A percentile compares a stretch with the other conserved stretches of the same genome.
Evolutionary conservation across 1,284 basidiomycete species (phyloP).

Genomic region (Ustilago crameri): DNA sequence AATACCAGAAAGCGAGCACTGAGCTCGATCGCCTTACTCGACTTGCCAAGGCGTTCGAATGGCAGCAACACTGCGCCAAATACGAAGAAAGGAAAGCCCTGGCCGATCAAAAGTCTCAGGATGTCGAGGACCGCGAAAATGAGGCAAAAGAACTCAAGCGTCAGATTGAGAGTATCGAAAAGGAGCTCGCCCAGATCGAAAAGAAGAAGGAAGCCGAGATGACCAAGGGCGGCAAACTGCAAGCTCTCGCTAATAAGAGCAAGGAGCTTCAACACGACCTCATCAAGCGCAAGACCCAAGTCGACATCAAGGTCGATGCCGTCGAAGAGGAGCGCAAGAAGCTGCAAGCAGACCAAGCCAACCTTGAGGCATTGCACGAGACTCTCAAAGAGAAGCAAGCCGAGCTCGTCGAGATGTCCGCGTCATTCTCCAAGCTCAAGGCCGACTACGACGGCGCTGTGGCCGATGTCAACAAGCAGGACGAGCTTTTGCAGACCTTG

Average conservation of each 20-base stretch:
- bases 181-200: constrained; percentile 71
- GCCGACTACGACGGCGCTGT: constrained; percentile 76
- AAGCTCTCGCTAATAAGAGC: constrained; percentile 81
- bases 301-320: constrained; percentile 81
- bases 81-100: constrained; percentile 69
- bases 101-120: constrained; percentile 65
- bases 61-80: constrained; percentile 71
- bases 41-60: constrained; percentile 88
- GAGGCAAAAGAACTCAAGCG: constrained; percentile 65
- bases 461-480: constrained; percentile 78
- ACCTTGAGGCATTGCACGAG: constrained; percentile 69
- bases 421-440: constrained; percentile 70
- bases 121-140: constrained; percentile 65
- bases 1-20: constrained; percentile 87
- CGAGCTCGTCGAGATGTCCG: constrained; percentile 34
- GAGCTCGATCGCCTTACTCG: constrained; percentile 91
- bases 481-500: constrained; percentile 94
- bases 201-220: constrained; percentile 73
- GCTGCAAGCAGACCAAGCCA: constrained; percentile 73
- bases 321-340: constrained; percentile 83
- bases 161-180: constrained; percentile 70
- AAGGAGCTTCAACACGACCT: constrained; percentile 83
- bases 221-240: constrained; percentile 81
- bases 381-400: constrained; percentile 69
- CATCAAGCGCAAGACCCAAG: constrained; percentile 87